Base-by-base conservation (phyloP, 495 filamentous ascomycete genomes). In the Bacidia rubella region DNA sequence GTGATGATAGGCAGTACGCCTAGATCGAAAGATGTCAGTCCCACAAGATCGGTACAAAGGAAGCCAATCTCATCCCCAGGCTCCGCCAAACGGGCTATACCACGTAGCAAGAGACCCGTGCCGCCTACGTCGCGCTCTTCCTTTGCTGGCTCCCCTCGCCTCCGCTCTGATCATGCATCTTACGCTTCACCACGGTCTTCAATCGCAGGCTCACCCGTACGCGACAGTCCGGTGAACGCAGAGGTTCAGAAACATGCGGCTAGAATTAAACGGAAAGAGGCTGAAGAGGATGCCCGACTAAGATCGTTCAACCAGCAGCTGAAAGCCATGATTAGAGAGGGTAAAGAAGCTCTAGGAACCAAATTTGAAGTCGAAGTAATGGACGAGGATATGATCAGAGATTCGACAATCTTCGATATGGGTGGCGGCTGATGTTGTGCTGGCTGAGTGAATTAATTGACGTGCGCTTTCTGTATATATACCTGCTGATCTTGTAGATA, bases 271-370 rank as follows among this genome's bases (percentile, higher is more conserved):
- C 77, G 78, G 35, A 80, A 81, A 22, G 89, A 95, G 57, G 72
- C 79, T 43, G 86, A 92, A 57, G 78, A 82, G 17, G 90, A 96
- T 59, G 77, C 78, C 40, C 80, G 81, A 49, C 75, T 98, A 49
- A 77, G 78, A 51, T 77, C 81, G 20, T 77, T 96, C 64, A 92
- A 90, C 61, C 72, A 78, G 35, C 80, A 82, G 59, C 67, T 96
- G 23, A 78, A 83, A 59, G 80, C 75, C 26, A 87, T 98, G 86
- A 94, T 98, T 41, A 66, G 81, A 7, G 82, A 96, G 64, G 92
- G 88, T 0, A 85, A 82, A 62, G 85, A 92, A 61, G 92, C 92
- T 11, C 61, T 96, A 20, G 87, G 86, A 11, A 85, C 86, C 27
- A 89, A 72, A 47, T 72, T 88, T 17, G 82, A 87, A 60, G 75